Evolutionary conservation across 768 basidiomycete species (phyloP), one percentile per base, ranked within the genome.

Genomic region (Mycena metata): DNA sequence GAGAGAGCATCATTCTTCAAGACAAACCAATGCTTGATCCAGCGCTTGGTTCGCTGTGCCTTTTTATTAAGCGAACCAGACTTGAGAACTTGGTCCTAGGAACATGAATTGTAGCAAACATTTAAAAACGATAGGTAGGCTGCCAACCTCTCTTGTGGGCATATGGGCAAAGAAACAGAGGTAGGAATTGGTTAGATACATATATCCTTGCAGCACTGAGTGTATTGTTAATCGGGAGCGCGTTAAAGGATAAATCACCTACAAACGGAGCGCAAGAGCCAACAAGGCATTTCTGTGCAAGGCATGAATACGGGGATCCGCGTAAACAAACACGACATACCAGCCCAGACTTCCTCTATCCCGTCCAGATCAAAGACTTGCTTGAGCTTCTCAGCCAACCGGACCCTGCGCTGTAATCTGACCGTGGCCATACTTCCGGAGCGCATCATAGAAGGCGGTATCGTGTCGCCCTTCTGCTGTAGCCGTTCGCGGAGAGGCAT

Each of bases 101-200:
- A 66, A 60, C 46, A 64, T 59, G 61, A 65, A 66, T 43, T 66
- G 24, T 68, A 51, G 52, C 21, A 55, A 26, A 26, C 54, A 47
- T 43, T 39, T 5, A 39, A 11, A 30, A 52, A 54, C n/a, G 42
- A 36, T 42, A 49, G 41, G 59, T 57, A 54, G 50, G 66, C 64
- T 58, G 57, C 83, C 51, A 67, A 96, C 96, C 87, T 96, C 96
- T 82, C 91, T 86, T 35, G 90, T 85, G 19, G 95, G 95, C 90
- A 97, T 92, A 77, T 95, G 95, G 3, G 95, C 95, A 79, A 96
- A 99, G 83, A 99, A 99, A 81, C 97, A 98, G 21, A 99, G 79
- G 77, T 97, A 93, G 13, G 92, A 90, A 73, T 94, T 94, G 1
- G 97, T 99, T 55, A 99, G 84, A 78, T 97, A 99, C 89, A 99